These are phyloP conservation scores for Venustampulla echinocandica DNA, from an alignment of 495 filamentous ascomycete species.

Conservation along the genomic window DNA sequence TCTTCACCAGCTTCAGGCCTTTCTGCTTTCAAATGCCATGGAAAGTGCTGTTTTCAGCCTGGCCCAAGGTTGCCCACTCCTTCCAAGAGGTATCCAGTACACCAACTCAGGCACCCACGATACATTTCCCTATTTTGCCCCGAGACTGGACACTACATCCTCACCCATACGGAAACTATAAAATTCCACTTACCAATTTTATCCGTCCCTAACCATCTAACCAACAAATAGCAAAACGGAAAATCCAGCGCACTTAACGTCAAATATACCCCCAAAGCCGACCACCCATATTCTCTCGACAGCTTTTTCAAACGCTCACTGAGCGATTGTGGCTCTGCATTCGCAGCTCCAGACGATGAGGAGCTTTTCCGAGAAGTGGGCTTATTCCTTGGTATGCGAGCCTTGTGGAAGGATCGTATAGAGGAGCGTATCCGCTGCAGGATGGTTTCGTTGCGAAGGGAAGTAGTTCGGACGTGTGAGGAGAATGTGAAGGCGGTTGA, in stretches of 20 bases:
- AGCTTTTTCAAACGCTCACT: constrained; percentile 67
- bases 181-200: constrained; percentile 52
- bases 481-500: constrained; percentile 15
- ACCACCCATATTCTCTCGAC: constrained; percentile 92
- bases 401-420: constrained; percentile 17
- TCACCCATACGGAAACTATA: background rate
- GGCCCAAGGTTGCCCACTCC: too few relatives aligned
- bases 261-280: constrained; percentile 85
- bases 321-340: constrained; percentile 44
- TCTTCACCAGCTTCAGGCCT: background rate
- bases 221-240: constrained; percentile 86
- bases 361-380: constrained; percentile 5
- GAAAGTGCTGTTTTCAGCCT: too few relatives aligned
- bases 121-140: background rate
- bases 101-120: background rate
- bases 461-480: constrained; percentile 8
- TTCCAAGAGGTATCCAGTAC: too few relatives aligned
- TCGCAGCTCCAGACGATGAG: constrained; percentile 1
- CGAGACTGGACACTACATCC: background rate
- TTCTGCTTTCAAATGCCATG: too few relatives aligned
- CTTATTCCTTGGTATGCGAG: constrained; percentile 10
- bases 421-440: constrained; percentile 11
- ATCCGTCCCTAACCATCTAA: constrained; percentile 74
- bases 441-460: constrained; percentile 1
- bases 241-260: constrained; percentile 79